Base-by-base conservation (phyloP, 2,329 filamentous ascomycete species). In the Fusarium ramigenum region DNA sequence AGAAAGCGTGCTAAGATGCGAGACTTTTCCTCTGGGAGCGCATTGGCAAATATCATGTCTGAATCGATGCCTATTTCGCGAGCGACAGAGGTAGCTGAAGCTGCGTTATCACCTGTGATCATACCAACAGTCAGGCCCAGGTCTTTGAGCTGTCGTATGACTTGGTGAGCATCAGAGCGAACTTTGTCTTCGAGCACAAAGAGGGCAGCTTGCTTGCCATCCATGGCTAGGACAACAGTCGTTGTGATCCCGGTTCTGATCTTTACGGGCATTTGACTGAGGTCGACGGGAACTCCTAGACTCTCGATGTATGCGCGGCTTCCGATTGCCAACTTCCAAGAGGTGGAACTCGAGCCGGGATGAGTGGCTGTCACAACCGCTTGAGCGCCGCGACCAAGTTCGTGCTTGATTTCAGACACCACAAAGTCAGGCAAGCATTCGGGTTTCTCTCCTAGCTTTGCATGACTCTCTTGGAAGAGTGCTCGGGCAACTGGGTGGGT, bases 271-370 rank as follows among this genome's bases (percentile, higher is more conserved):
- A 1, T 19, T 23, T 15, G 8, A 5, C 49, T 8, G 18, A 52
- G n/a, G 9, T 52, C 16, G n/a, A 21, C 12, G 2, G 12, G 4
- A 6, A 36, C 9, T 15, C 49, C 49, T 2, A 15, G 4, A 18
- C n/a, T 52, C n/a, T 52, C 49, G 12, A 36, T 15, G 10, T 36
- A 52, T 4, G 18, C 4, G 1, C 49, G 32, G n/a, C 49, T 52
- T 15, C 49, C 49, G 4, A 52, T 36, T 5, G n/a, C n/a, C 11
- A 52, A 19, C 3, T 25, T 21, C 11, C 9, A 36, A 25, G 8
- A 19, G 9, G 11, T 8, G 9, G 9, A 2, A 9, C 2, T 16
- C 0, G 21, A 19, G 5, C 8, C 11, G 1, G 32, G n/a, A 1
- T n/a, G 7, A 49, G 2, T 49, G 2, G 2, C 21, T 36, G 6